Percentiles rank a stretch among this genome's conserved stretches.
These are phyloP conservation scores for Pseudogymnoascus sp. DNA, from an alignment of 2,329 filamentous ascomycete species.

Conservation along the genomic window DNA sequence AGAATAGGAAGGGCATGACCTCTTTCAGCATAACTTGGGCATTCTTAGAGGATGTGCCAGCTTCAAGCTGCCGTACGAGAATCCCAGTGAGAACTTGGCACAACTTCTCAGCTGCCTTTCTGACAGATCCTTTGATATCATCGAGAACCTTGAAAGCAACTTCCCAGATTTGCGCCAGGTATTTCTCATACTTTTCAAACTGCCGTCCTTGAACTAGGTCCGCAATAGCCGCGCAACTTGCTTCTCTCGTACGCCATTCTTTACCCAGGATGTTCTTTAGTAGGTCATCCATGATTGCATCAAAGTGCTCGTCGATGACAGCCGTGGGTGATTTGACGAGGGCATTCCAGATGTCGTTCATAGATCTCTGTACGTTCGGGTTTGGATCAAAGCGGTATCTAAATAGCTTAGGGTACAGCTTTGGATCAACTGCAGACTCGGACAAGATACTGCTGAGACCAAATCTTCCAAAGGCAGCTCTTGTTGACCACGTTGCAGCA, in stretches of 20 bases:
- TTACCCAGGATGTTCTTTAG: constrained; percentile 79
- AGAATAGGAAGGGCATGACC: constrained; percentile 84
- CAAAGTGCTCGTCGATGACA: constrained; percentile 75
- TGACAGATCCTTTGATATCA: constrained; percentile 89
- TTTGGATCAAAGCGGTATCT: constrained; percentile 95
- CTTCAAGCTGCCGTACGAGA: constrained; percentile 77
- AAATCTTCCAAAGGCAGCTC: constrained; percentile 90
- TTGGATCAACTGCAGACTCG: constrained; percentile 81
- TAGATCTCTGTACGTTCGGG: constrained; percentile 82
- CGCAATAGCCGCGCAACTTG: constrained; percentile 82
- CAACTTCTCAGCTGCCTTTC: constrained; percentile 71
- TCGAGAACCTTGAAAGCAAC: constrained; percentile 86
- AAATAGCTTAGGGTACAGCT: constrained; percentile 90
- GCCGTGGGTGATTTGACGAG: constrained; percentile 81
- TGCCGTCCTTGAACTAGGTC: constrained; percentile 80
- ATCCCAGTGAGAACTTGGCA: constrained; percentile 80
- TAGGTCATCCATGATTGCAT: constrained; percentile 81
- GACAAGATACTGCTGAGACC: constrained; percentile 88
- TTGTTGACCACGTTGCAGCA: constrained; percentile 94
- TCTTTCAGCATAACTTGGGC: constrained; percentile 76
- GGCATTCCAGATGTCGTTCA: constrained; percentile 97
- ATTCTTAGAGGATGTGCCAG: constrained; percentile 63
- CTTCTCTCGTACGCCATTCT: constrained; percentile 90
- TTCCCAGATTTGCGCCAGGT: constrained; percentile 79
- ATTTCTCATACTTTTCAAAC: constrained; percentile 71